A percentile compares a stretch with the other conserved stretches of the same genome.
Conservation (phyloP, 805 yeast species). For the Maudiozyma serrabonitensis region DNA sequence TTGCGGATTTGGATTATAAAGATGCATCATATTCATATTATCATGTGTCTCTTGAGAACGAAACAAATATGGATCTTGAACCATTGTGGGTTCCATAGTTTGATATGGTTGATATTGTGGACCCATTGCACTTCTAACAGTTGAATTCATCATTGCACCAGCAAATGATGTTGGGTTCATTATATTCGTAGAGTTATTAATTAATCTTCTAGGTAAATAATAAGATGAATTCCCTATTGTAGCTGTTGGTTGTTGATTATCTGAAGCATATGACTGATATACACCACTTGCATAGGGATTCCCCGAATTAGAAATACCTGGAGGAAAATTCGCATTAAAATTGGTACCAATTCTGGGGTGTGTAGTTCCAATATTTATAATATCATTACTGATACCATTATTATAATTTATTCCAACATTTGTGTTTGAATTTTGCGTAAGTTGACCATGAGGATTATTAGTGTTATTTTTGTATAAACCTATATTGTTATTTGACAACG, state of each 20-base stretch:
- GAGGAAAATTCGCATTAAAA: neutral
- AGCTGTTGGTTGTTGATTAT: neutral
- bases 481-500: neutral
- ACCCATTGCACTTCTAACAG: neutral
- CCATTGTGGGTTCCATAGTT: neutral
- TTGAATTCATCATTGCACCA: neutral
- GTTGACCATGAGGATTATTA: neutral
- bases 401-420: neutral
- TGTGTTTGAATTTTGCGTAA: neutral
- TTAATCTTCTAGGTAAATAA: neutral
- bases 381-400: neutral
- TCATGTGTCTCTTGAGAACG: neutral
- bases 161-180: neutral
- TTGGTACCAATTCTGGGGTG: neutral
- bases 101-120: neutral
- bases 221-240: neutral
- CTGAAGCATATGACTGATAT: neutral
- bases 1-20: neutral
- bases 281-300: neutral
- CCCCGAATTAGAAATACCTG: neutral
- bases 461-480: neutral
- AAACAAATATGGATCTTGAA: neutral
- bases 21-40: neutral
- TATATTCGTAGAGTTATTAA: neutral
- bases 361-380: neutral